Evolutionary conservation across 371 early-diverging fungal species (phyloP).

Genomic region (Gilbertella persicaria): DNA sequence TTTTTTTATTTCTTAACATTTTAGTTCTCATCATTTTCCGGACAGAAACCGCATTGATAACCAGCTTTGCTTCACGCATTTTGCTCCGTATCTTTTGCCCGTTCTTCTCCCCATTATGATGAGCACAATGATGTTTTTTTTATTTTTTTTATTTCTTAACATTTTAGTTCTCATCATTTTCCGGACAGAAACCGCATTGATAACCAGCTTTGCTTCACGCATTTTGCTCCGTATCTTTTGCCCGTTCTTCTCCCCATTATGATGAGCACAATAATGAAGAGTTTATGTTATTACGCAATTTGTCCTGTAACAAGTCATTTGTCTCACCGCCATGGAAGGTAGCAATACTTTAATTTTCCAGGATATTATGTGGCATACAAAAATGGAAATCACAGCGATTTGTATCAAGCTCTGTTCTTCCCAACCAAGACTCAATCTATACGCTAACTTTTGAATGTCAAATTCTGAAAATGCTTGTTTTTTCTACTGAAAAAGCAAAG

Average conservation of each 20-base stretch:
- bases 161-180: constrained; percentile 3
- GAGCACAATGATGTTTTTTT: constrained; percentile 4
- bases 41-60: constrained; percentile 14
- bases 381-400: constrained; percentile 13
- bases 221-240: too few relatives aligned
- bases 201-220: constrained; percentile 6
- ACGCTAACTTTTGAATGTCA: constrained; percentile 14
- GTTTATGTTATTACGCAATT: constrained; percentile 12
- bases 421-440: constrained; percentile 14
- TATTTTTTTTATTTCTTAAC: constrained; percentile 2
- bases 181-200: constrained; percentile 6
- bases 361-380: constrained; percentile 13
- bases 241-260: too few relatives aligned
- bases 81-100: constrained; percentile 14
- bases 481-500: constrained; percentile 13
- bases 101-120: constrained; percentile 17
- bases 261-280: too few relatives aligned
- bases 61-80: constrained; percentile 9
- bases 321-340: constrained; percentile 11
- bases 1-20: too few relatives aligned
- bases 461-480: constrained; percentile 13
- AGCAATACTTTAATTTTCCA: constrained; percentile 12
- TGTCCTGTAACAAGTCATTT: constrained; percentile 16
- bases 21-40: too few relatives aligned
- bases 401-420: constrained; percentile 14